Base-by-base conservation (phyloP, 1,139 yeast genomes). In the Kodamaea fungicola region DNA sequence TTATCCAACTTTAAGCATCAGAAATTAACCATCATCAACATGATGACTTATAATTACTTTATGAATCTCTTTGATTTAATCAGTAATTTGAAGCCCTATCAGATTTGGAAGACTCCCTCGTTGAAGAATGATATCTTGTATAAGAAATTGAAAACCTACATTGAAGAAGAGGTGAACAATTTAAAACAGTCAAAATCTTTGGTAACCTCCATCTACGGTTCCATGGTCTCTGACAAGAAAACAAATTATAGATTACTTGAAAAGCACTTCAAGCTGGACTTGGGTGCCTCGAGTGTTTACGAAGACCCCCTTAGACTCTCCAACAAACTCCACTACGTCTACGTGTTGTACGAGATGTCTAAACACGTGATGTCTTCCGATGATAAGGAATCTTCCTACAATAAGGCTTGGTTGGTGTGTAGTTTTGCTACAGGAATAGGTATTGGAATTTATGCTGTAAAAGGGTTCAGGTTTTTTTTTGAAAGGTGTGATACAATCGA, bases 1-100 rank as follows among this genome's bases (percentile, higher is more conserved):
- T 47, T 65, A 36, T 35, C 31, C 7, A 31, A 31, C 8, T 38
- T 29, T 4, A 12, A 12, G 7, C 16, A 35, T 5, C 67, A 69
- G 1, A 62, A 63, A 41, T 41, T 68, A 22, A 61, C 69, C 2
- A 54, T 69, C n/a, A 61, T 70, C 34, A 70, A 70, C 44, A 50
- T 69, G 53, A 61, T 67, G 49, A 62, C 71, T 1, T 62, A 61
- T 25, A 69, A 69, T 45, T 70, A 67, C 46, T 70, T 70, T 39
- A 49, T 59, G 24, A 67, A 66, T 42, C 53, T 70, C 30, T 62
- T 67, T 42, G 72, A 67, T 8, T 50, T 69, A 24, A 64, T 68
- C 29, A 59, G 59, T 42, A 43, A 42, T 24, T 45, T 61, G 26
- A 57, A 54, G 30, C 76, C 76, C 0, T 57, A 55, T 39, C 74